phyloP scores from a whole-genome alignment of 805 yeast species.

The Candida xiaguanensis region DNA sequence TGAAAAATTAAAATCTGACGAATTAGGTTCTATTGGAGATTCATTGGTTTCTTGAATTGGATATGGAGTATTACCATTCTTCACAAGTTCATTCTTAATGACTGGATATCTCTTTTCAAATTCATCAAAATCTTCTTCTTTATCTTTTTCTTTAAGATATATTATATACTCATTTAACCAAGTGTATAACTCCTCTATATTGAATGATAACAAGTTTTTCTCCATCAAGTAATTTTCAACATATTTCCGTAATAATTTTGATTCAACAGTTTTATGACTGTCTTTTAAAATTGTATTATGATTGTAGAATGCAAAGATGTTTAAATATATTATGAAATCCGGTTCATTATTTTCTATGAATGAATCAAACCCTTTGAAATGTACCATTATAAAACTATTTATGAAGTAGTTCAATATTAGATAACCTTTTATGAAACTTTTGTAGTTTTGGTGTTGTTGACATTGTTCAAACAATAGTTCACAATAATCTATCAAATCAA shows the following conservation, averaged over 20 bases:
- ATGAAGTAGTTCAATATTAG: slow-evolving; percentile 41
- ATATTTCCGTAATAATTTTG: slow-evolving; percentile 11
- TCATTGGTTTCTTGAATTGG: neutral
- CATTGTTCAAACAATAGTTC: slow-evolving; percentile 32
- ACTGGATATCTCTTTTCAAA: slow-evolving; percentile 1
- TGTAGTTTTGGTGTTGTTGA: slow-evolving; percentile 13
- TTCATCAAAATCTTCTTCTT: slow-evolving; percentile 8
- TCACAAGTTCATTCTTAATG: neutral
- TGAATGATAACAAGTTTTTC: slow-evolving; percentile 29
- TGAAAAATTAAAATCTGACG: neutral
- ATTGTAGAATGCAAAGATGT: slow-evolving; percentile 39
- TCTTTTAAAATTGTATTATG: slow-evolving; percentile 22
- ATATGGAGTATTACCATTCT: neutral
- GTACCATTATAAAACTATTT: slow-evolving; percentile 39
- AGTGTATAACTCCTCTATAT: slow-evolving; percentile 30
- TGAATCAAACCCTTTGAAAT: slow-evolving; percentile 39
- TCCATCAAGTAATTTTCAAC: slow-evolving; percentile 20
- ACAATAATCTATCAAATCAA: slow-evolving; percentile 41
- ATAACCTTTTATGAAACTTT: slow-evolving; percentile 32
- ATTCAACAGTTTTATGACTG: slow-evolving; percentile 17
- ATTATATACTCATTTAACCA: slow-evolving; percentile 40
- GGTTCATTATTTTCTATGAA: slow-evolving; percentile 33
- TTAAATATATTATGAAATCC: slow-evolving; percentile 40
- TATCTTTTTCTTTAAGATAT: slow-evolving; percentile 30
- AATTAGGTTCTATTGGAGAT: neutral